phyloP scores from a whole-genome alignment of 1,284 basidiomycete species.

The Vanrija sp. region DNA sequence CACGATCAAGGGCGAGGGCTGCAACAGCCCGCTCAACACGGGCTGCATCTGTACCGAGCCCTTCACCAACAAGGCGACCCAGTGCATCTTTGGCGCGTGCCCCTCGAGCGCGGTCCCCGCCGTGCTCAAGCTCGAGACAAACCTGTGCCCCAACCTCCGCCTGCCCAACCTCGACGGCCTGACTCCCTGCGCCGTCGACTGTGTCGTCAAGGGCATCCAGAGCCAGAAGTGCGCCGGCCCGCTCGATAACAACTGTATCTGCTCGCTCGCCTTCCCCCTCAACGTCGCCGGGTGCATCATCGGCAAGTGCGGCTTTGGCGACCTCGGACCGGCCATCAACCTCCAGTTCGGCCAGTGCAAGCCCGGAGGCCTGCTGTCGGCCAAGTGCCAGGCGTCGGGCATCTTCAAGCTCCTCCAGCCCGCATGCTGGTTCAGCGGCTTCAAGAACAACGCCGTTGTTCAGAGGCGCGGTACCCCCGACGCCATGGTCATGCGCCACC shows the following conservation, averaged over 20 bases:
- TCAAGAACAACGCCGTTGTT: no score
- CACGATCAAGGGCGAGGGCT: not conserved
- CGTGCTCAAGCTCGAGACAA: not conserved
- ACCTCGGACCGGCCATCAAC: not conserved
- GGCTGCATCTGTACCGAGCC: constrained; percentile 5
- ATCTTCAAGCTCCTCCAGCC: constrained; percentile 4
- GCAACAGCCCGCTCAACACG: constrained; percentile 4
- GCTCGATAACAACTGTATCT: constrained; percentile 9
- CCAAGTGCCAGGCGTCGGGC: constrained; percentile 1
- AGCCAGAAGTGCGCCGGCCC: constrained; percentile 1
- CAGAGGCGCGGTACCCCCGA: not conserved
- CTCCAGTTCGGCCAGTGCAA: constrained; percentile 6
- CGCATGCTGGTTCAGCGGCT: not conserved
- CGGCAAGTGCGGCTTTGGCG: not conserved
- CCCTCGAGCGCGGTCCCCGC: not conserved
- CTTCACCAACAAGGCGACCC: constrained; percentile 1
- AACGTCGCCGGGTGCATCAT: not conserved
- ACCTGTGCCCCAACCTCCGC: constrained; percentile 5
- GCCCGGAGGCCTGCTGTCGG: not conserved
- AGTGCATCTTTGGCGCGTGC: not conserved
- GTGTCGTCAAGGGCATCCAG: not conserved
- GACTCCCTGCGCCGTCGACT: not conserved
- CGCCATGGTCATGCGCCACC: not conserved
- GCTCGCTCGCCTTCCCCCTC: not conserved
- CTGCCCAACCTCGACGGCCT: constrained; percentile 3